Base-by-base conservation (phyloP, 192 early-diverging fungal species). In the Phycomyces blakesleeanus region DNA sequence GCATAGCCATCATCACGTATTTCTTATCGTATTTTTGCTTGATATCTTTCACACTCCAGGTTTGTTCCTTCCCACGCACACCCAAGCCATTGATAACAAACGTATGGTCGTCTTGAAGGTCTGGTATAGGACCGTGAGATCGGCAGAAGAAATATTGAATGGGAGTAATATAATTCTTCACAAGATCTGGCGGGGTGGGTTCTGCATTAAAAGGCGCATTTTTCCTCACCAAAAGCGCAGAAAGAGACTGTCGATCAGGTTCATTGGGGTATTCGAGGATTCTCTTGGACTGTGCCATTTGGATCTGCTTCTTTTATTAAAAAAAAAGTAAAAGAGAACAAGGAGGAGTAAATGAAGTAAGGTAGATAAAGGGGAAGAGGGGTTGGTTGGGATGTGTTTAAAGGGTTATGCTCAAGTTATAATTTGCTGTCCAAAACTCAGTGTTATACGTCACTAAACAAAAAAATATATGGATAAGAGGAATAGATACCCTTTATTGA, bases 71-170 rank as follows among this genome's bases (percentile, higher is more conserved):
- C 10, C 26, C 39, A n/a, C 29, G 15, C 10, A 68, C 18, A 2
- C 67, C 67, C 11, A 69, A 1, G 1, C 73, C 73, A 21, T 89
- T 81, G 21, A 97, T 71, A 8, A 71, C 65, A 61, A 96, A 76
- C 10, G 42, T 18, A 77, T 87, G 91, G 8, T 72, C 65, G 0
- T 77, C 69, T 1, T 66, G 63, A n/a, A 94, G 77, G 38, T 86
- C 75, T 11, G 94, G 94, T 38, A 96, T 89, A 22, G 94, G 91
- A 5, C 93, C 86, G 64, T 96, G 94, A 76, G 93, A 92, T 21
- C 94, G 87, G 49, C 91, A 89, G 63, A 90, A 96, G 70, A 91
- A 91, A 41, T 78, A 67, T 20, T 83, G 75, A 47, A 84, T 87
- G 5, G 91, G 91, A 12, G 94, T 96, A 40, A 93, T 81, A 67